Conservation (phyloP, 441 rosid genomes). For the Adansonia rubrostipa region DNA sequence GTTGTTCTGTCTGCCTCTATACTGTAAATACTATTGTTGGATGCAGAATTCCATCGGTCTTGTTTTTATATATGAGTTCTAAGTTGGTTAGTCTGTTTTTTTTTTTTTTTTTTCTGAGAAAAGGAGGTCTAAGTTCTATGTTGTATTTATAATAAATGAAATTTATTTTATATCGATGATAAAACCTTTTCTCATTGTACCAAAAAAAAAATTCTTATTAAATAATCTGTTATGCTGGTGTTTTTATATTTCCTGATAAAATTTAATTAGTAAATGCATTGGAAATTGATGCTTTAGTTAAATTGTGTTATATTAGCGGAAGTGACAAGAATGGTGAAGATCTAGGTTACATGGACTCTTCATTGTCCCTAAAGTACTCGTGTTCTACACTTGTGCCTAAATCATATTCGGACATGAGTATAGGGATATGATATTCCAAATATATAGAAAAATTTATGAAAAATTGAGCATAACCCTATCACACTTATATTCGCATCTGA, state of each 20-base stretch:
- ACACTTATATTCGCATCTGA: no score
- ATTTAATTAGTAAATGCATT: neutral
- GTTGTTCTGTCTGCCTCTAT: neutral
- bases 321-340: neutral
- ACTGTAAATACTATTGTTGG: neutral
- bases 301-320: neutral
- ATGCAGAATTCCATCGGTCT: neutral
- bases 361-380: no score
- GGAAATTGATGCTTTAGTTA: neutral
- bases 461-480: no score
- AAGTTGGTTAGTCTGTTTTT: neutral
- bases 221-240: neutral
- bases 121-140: neutral
- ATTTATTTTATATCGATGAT: neutral
- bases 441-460: no score
- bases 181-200: neutral
- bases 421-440: no score
- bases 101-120: no score
- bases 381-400: no score
- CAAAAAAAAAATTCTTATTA: neutral
- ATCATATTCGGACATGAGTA: no score
- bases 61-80: neutral
- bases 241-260: neutral
- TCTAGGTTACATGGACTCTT: no score
- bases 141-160: neutral